Conservation (phyloP, 2,329 filamentous ascomycete species). For the Penicillium sp. region DNA sequence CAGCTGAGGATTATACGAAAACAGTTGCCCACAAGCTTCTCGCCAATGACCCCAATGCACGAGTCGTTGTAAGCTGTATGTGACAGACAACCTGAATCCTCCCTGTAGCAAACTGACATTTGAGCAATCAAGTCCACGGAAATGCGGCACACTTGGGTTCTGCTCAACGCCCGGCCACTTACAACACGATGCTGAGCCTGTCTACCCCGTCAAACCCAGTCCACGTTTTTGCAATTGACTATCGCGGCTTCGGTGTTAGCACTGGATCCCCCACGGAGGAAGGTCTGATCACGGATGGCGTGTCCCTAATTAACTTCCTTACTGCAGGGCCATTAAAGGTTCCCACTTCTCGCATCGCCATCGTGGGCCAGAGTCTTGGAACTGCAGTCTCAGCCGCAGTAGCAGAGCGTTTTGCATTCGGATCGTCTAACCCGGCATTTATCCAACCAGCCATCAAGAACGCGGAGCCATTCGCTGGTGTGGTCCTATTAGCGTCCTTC, state of each 20-base stretch:
- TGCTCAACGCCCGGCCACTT: conserved; percentile 70
- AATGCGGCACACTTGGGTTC: conserved; percentile 87
- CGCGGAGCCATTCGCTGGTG: conserved; percentile 68
- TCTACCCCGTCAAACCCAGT: conserved; percentile 60
- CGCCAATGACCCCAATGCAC: conserved; percentile 49
- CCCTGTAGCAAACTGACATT: conserved; percentile 10
- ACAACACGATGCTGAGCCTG: conserved; percentile 71
- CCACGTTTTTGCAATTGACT: conserved; percentile 86
- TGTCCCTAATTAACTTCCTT: conserved; percentile 67
- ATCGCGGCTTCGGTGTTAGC: conserved; percentile 81
- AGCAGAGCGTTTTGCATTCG: conserved; percentile 65
- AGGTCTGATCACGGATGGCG: conserved; percentile 76
- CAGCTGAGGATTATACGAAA: conserved; percentile 45
- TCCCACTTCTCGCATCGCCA: conserved; percentile 68
- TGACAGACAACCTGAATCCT: background rate
- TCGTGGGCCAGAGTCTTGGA: conserved; percentile 84
- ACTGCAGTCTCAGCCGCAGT: conserved; percentile 78
- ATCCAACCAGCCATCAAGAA: conserved; percentile 44
- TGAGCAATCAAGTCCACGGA: conserved; percentile 41
- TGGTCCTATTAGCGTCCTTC: conserved; percentile 79
- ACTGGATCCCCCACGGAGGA: conserved; percentile 76
- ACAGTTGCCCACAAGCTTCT: conserved; percentile 53
- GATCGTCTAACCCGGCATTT: conserved; percentile 31
- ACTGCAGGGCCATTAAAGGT: conserved; percentile 60
- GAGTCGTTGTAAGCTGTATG: conserved; percentile 56